Evolutionary conservation across 306 rosid species (phyloP).

Genomic region (Urtica urens): DNA sequence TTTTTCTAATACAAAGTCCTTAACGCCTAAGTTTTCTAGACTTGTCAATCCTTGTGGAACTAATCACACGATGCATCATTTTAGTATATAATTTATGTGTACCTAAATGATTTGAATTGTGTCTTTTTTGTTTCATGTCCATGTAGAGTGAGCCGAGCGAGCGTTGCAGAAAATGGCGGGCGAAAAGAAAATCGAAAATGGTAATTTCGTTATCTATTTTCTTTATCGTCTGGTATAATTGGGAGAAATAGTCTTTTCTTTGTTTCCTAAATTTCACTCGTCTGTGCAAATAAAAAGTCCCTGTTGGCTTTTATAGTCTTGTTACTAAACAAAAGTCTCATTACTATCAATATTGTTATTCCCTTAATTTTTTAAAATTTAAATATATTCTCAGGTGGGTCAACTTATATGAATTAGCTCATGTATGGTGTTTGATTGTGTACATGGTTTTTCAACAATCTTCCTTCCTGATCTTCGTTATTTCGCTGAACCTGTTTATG

Average conservation of each 20-base stretch:
- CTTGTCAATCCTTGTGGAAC: too few species aligned
- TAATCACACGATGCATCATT: too few species aligned
- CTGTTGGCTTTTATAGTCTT: too few species aligned
- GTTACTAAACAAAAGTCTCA: too few species aligned
- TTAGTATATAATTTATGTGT: too few species aligned
- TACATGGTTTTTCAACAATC: too few species aligned
- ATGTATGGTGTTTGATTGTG: too few species aligned
- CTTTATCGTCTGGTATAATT: conserved; percentile 25
- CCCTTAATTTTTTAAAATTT: too few species aligned
- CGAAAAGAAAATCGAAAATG: conserved; percentile 21
- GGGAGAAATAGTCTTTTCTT: not conserved
- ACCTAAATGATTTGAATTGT: not conserved
- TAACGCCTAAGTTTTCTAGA: conserved; percentile 8
- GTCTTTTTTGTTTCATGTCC: conserved; percentile 15
- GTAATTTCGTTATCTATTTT: conserved; percentile 18
- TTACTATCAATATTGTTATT: too few species aligned
- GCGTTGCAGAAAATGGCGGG: conserved; percentile 28
- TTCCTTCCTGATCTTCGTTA: conserved; percentile 19
- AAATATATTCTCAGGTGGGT: too few species aligned
- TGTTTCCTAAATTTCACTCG: not conserved
- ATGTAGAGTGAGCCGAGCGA: not conserved
- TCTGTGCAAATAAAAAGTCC: too few species aligned
- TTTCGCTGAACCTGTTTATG: conserved; percentile 26
- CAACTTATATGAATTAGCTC: too few species aligned
- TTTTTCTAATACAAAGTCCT: not conserved